Base-by-base conservation (phyloP, 495 filamentous ascomycete species). In the Penicillium crystallinum region DNA sequence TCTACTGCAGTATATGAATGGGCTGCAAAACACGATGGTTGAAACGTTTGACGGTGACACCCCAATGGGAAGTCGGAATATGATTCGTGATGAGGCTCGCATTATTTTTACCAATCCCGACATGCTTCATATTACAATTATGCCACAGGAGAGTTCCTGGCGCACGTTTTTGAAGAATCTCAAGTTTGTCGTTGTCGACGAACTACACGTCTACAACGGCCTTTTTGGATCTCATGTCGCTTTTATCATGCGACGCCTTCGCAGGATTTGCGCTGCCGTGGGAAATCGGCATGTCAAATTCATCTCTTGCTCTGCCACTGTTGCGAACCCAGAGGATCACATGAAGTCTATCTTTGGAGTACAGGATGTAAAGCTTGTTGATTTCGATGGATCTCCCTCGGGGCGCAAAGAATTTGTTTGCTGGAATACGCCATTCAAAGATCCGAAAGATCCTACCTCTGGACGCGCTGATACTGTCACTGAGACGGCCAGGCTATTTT, bases 51-150 rank as follows among this genome's bases (percentile, higher is more conserved):
- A 99, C 65, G 93, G 93, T 8, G 93, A 99, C 67, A 97, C 95
- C 1, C 82, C 87, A 1, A 89, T 92, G 84, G 63, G 70, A 9
- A 86, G 88, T 35, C 77, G 93, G 39, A 88, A 88, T 52, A 56
- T 74, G 40, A 89, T 99, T 50, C 82, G 91, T 10, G 91, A 97
- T 39, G 87, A 96, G 62, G 95, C 86, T 8, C 77, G 90, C 10
- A 88, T 99, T 53, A 92, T 99, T 50, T 97, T 99, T 65, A 99
- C 93, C 7, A 99, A 99, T 58, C 93, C 93, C 0, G 93, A 99
- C 59, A 97, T 97, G 92, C 79, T 99, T 41, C 93, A 99, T 58
- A 83, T 97, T 40, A 95, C 88, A 1, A 95, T 99, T 23, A 73
- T 99, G 8, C 91, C 93, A 1, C 87, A 96, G 56, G 93, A 99